These are phyloP conservation scores for Saccharomyces hybrid DNA, from an alignment of 1,139 yeast genomes.

Conservation along the genomic window DNA sequence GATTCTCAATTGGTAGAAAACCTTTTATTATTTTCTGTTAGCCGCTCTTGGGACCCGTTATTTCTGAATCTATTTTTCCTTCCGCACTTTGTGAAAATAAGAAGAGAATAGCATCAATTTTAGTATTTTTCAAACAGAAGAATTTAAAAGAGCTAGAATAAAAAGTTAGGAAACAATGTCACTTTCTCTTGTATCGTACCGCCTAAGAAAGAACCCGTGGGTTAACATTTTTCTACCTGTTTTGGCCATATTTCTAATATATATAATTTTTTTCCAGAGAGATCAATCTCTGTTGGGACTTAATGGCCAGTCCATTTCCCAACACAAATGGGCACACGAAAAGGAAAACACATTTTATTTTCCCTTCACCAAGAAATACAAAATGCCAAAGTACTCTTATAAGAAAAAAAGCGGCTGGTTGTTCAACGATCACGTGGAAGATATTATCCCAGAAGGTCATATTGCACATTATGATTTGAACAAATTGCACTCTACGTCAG, in stretches of 20 bases:
- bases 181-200: constrained; percentile 16
- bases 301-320: constrained; percentile 19
- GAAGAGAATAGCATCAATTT: not conserved
- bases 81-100: not conserved
- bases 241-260: constrained; percentile 15
- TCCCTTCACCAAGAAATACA: constrained; percentile 29
- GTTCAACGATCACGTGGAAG: constrained; percentile 40
- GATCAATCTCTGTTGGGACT: constrained; percentile 22
- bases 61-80: not conserved
- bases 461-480: constrained; percentile 82
- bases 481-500: constrained; percentile 58
- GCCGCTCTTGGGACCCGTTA: not conserved
- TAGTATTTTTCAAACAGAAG: constrained; percentile 1
- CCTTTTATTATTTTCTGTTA: not conserved
- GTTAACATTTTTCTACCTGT: constrained; percentile 21
- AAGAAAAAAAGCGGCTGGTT: constrained; percentile 39
- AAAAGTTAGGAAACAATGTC: constrained; percentile 1
- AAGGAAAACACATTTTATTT: constrained; percentile 30
- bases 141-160: not conserved
- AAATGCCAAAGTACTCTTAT: constrained; percentile 43
- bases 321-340: constrained; percentile 33
- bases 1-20: not conserved
- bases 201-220: constrained; percentile 24
- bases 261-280: constrained; percentile 18
- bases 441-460: constrained; percentile 61